Base-by-base conservation (phyloP, 257 asterid species). In the Pogostemon cablin region DNA sequence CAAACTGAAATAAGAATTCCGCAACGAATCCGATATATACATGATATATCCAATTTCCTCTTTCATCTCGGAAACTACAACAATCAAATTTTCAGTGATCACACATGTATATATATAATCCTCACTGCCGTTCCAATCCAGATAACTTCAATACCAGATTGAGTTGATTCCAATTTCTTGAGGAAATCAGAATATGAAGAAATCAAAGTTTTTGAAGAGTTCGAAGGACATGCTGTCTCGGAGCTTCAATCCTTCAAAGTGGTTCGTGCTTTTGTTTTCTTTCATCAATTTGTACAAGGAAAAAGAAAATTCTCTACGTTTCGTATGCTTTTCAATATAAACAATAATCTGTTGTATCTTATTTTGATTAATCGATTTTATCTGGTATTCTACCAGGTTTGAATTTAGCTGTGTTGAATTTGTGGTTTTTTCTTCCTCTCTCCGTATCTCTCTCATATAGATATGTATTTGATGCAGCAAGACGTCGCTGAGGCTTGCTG, bases 171-270 rank as follows among this genome's bases (percentile, higher is more conserved):
- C 25, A n/a, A 41, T 20, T 68, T 63, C 9, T 20, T 66, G 49
- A 32, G 53, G 62, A 59, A 43, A 42, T 20, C 68, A 71, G 9
- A 67, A 41, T 71, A 91, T 89, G 97, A 91, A 78, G 93, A 89
- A 84, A 83, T 81, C 96, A 3, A 91, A 79, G 67, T 82, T 92
- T 72, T 72, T 89, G 68, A 85, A 81, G 78, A 84, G 75, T 40
- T 86, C 96, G 1, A 87, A 87, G 77, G 96, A 87, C 50, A 73
- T 86, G 84, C 84, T 92, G 54, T 81, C 86, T 48, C 80, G 81
- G 77, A 82, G 92, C 88, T 92, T 92, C 84, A 90, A 87, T 68
- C 84, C 98, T 62, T 79, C 90, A n/a, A 92, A 89, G 81, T 92
- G 95, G 98, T 92, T 74, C 56, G 3, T 71, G 10, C 20, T 25